A percentile compares a stretch with the other conserved stretches of the same genome.
Evolutionary conservation across 306 rosid genomes (phyloP).

Genomic region (barrel medic (Medicago truncatula)): MtrunA17r5.0-ANR NC_053046.1:40872501-40873000

Average conservation of each 20-base stretch:
- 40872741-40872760: too few relatives aligned
- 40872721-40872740: not conserved
- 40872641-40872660: not conserved
- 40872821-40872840: slow-evolving; percentile 20
- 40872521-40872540: too few relatives aligned
- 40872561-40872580: too few relatives aligned
- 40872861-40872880: slow-evolving; percentile 35
- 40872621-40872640: too few relatives aligned
- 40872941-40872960: slow-evolving; percentile 41
- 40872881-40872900: slow-evolving; percentile 30
- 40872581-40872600: too few relatives aligned
- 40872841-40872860: slow-evolving; percentile 53
- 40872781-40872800: not conserved
- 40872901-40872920: slow-evolving; percentile 48
- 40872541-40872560: too few relatives aligned
- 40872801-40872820: not conserved
- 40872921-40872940: slow-evolving; percentile 47
- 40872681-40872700: not conserved
- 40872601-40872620: too few relatives aligned
- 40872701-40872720: not conserved
- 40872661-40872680: slow-evolving; percentile 3
- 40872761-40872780: not conserved
- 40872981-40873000: slow-evolving; percentile 49
- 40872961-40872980: slow-evolving; percentile 45
- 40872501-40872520: too few relatives aligned